Evolutionary conservation across 306 rosid genomes (phyloP), one percentile per base, ranked within the genome.

Genomic region (Gillenia trifoliata): DNA sequence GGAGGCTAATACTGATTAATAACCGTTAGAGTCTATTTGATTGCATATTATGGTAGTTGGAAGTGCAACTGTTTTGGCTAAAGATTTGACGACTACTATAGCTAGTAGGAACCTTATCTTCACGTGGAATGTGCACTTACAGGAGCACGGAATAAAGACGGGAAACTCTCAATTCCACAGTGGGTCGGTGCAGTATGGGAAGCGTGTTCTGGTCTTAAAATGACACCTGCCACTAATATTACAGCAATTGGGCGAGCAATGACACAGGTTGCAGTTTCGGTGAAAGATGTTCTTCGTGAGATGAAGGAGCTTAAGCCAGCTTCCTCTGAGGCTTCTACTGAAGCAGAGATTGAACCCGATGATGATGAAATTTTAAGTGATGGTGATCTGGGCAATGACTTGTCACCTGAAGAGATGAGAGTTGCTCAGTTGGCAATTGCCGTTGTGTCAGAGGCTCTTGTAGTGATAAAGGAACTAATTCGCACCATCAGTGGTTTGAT

Each of bases 281-380:
- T 92, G 69, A 95, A 92, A 78, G 99, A 92, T 8, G 98, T 95
- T 81, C 90, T 95, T 64, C 96, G 97, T 1, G 99, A 95, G 82
- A 83, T 95, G 96, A 95, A 86, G 76, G 99, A 95, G 85, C 86
- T 95, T 70, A 95, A 88, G 83, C 90, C 91, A 6, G 84, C 6
- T 30, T 78, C 92, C 38, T 76, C 84, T 11, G 84, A 83, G 67
- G 26, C 78, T 75, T 75, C 73, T 33, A 72, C 69, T 16, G 66
- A 52, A 71, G 75, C 80, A 26, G 86, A 72, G 40, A 40, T 50
- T 25, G 83, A 80, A 36, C 77, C 81, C 30, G 56, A 28, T 47
- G 87, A 74, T 28, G 88, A 83, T 49, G 90, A 77, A 55, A 55
- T 76, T 79, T 76, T 77, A 17, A 83, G 82, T 68, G 96, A 86